Base-by-base conservation (phyloP, 2,329 filamentous ascomycete species). In the Septoria linicola region DNA sequence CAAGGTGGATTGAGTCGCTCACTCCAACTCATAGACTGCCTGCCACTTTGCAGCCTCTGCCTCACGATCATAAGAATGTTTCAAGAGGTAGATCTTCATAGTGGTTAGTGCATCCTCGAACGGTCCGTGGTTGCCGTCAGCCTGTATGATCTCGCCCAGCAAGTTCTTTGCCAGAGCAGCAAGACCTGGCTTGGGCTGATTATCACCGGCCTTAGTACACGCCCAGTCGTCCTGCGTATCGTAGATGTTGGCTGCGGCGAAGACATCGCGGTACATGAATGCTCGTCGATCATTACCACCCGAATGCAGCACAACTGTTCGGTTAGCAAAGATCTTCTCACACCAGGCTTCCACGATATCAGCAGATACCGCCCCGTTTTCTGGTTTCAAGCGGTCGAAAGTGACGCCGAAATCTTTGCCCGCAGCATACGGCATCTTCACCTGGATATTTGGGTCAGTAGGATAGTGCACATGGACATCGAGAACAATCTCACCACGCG, bases 191-290 rank as follows among this genome's bases (percentile, higher is more conserved):
- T 10, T 31, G 14, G 37, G 21, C 11, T 41, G 13, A 19, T 32
- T 21, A n/a, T 31, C 17, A 6, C 14, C 19, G 11, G 19, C 7
- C 16, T 50, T 41, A 7, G 51, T 4, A n/a, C 16, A n/a, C n/a
- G n/a, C n/a, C n/a, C n/a, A n/a, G n/a, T n/a, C n/a, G n/a, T n/a
- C 8, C 34, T 59, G 55, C 5, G 58, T 59, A 51, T 57, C 56
- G 20, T 52, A 11, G 4, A 56, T 41, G 8, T 8, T n/a, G 2
- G 31, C 34, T 11, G 41, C 41, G 2, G 21, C 47, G 21, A 53
- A 45, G 2, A 43, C 27, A n/a, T 45, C 17, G 14, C 37, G 36
- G 36, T 44, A 20, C 11, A 34, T 27, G 44, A 54, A 58, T 8
- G 36, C 19, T 1, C 21, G 34, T 7, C n/a, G 17, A 23, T 60